Percentiles rank a stretch among this genome's conserved stretches.
Evolutionary conservation across 352 stramenopile genomes (phyloP).

Genomic region (Phytophthora multivora): DNA sequence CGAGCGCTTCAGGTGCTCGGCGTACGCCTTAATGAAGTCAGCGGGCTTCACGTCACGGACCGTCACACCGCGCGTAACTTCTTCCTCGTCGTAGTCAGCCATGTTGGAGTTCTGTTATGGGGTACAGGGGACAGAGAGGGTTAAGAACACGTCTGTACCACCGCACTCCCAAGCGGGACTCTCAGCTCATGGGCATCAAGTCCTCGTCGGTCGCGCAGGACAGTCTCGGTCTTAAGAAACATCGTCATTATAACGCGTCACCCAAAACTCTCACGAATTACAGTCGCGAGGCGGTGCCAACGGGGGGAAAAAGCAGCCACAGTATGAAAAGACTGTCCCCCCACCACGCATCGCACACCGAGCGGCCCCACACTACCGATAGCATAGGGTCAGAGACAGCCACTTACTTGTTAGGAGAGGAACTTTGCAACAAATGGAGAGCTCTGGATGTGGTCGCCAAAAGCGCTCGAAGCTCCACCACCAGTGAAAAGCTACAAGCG

Average conservation of each 20-base stretch:
- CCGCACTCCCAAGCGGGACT: conserved; percentile 55
- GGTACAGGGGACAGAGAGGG: conserved; percentile 22
- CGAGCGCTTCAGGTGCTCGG: conserved; percentile 98
- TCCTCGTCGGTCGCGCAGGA: conserved; percentile 74
- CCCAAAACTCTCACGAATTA: conserved; percentile 31
- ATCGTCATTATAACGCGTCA: conserved; percentile 55
- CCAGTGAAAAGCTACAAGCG: conserved; percentile 42
- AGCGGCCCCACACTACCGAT: conserved; percentile 20
- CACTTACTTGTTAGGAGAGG: conserved; percentile 86
- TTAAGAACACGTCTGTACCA: conserved; percentile 94
- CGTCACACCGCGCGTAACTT: conserved; percentile 91
- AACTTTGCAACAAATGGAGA: conserved; percentile 88
- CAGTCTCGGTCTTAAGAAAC: conserved; percentile 91
- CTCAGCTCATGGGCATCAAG: conserved; percentile 26
- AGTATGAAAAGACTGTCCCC: background rate
- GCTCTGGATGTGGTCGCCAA: background rate
- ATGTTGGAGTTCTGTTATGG: conserved; percentile 66
- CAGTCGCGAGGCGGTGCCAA: conserved; percentile 14
- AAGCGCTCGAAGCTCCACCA: conserved; percentile 24
- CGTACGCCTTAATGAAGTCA: conserved; percentile 99
- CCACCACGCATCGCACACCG: conserved; percentile 9
- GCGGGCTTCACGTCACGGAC: conserved; percentile 96
- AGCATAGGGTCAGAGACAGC: conserved; percentile 14
- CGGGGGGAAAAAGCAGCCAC: background rate
- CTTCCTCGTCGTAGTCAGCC: conserved; percentile 80